phyloP scores from a whole-genome alignment of 2,329 filamentous ascomycete species.

The Dactylonectria macrodidyma region DNA sequence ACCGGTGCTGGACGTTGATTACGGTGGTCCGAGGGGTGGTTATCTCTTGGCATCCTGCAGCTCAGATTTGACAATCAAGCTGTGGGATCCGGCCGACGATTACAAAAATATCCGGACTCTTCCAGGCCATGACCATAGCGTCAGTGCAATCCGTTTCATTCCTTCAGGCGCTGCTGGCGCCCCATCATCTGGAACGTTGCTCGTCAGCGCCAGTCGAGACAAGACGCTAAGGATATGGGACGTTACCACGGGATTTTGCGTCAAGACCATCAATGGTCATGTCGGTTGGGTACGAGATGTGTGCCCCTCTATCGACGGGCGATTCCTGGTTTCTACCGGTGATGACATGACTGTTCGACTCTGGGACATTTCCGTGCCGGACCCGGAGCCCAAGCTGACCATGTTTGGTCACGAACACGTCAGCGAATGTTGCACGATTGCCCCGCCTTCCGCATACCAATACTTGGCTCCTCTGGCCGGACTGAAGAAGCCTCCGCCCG shows the following conservation, averaged over 20 bases:
- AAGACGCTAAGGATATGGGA: constrained; percentile 92
- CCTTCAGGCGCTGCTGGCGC: constrained; percentile 85
- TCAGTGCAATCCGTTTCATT: constrained; percentile 90
- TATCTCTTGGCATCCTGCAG: constrained; percentile 75
- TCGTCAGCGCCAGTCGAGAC: constrained; percentile 90
- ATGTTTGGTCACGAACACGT: constrained; percentile 90
- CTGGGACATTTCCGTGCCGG: constrained; percentile 82
- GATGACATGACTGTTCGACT: constrained; percentile 86
- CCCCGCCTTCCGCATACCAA: constrained; percentile 83
- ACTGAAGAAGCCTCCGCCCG: constrained; percentile 84
- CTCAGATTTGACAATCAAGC: constrained; percentile 91
- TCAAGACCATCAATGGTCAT: constrained; percentile 91
- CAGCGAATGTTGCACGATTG: constrained; percentile 89
- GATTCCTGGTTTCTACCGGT: constrained; percentile 85
- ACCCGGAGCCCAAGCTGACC: constrained; percentile 81
- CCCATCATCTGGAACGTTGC: constrained; percentile 84
- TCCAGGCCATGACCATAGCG: constrained; percentile 92
- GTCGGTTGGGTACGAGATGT: constrained; percentile 94
- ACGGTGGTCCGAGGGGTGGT: constrained; percentile 82
- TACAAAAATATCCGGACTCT: constrained; percentile 97
- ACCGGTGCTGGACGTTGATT: constrained; percentile 90
- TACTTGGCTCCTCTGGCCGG: constrained; percentile 84
- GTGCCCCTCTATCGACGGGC: constrained; percentile 84
- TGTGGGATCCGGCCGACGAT: constrained; percentile 93
- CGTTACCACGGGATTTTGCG: constrained; percentile 90